Conservation (phyloP, 768 basidiomycete species). For the Phylloporus scabripes region DNA sequence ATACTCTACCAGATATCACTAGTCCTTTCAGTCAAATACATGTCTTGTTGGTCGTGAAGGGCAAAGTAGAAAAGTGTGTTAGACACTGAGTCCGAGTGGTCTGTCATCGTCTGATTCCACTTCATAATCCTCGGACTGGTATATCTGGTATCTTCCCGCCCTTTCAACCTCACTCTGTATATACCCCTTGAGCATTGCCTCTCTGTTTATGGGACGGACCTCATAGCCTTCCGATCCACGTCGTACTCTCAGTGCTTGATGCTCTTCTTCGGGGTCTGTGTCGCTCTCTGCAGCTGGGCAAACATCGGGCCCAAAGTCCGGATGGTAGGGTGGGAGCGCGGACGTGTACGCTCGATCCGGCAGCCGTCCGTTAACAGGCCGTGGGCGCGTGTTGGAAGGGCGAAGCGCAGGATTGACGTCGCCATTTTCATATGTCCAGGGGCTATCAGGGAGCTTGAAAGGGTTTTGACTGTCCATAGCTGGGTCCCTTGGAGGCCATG, state of each 20-base stretch:
- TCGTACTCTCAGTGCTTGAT: slow-evolving; percentile 41
- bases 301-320: slow-evolving; percentile 48
- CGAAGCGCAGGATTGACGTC: slow-evolving; percentile 69
- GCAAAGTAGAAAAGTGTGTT: not conserved
- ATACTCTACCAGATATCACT: slow-evolving; percentile 21
- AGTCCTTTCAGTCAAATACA: slow-evolving; percentile 14
- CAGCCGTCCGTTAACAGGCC: slow-evolving; percentile 22
- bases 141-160: slow-evolving; percentile 59
- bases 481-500: slow-evolving; percentile 78
- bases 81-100: slow-evolving; percentile 15
- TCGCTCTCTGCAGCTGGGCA: slow-evolving; percentile 19
- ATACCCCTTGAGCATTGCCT: slow-evolving; percentile 58
- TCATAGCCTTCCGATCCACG: slow-evolving; percentile 84
- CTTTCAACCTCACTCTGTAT: slow-evolving; percentile 49
- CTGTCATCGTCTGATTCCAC: slow-evolving; percentile 26
- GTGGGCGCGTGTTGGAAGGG: slow-evolving; percentile 49
- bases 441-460: slow-evolving; percentile 52
- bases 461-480: slow-evolving; percentile 30
- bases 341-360: slow-evolving; percentile 35
- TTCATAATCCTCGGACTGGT: slow-evolving; percentile 54
- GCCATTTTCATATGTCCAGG: slow-evolving; percentile 84
- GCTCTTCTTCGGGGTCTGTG: slow-evolving; percentile 29
- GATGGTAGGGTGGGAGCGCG: slow-evolving; percentile 69
- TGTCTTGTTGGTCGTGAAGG: not conserved
- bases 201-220: slow-evolving; percentile 54